Percentiles rank a stretch among this genome's conserved stretches.
These are phyloP conservation scores for Linum lewisii DNA, from an alignment of 345 rosid species.

Conservation along the genomic window DNA sequence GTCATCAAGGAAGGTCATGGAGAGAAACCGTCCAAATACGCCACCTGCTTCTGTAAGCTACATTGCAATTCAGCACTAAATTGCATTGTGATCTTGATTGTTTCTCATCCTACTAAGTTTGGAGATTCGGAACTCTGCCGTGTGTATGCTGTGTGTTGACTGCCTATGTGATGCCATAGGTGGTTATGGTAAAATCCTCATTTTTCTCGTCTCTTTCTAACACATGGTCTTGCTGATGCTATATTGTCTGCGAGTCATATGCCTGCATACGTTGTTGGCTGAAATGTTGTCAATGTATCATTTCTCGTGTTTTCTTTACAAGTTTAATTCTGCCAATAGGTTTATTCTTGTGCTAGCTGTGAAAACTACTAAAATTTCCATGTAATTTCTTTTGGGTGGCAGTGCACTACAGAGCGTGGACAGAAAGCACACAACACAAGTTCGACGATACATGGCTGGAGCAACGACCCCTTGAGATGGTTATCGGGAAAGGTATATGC, in stretches of 20 bases:
- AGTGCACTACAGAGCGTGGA: slow-evolving; percentile 92
- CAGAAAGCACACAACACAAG: slow-evolving; percentile 66
- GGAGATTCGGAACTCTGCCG: too few relatives aligned
- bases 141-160: too few relatives aligned
- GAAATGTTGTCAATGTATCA: too few relatives aligned
- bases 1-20: slow-evolving; percentile 88
- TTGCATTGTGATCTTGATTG: not conserved
- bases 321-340: not conserved
- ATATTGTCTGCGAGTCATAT: too few relatives aligned
- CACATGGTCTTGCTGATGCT: too few relatives aligned
- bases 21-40: slow-evolving; percentile 76
- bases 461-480: slow-evolving; percentile 70
- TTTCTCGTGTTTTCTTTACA: too few relatives aligned
- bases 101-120: not conserved
- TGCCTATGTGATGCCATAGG: too few relatives aligned
- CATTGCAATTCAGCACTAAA: not conserved
- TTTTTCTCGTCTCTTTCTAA: too few relatives aligned
- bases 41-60: slow-evolving; percentile 81
- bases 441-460: slow-evolving; percentile 91
- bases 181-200: too few relatives aligned
- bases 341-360: not conserved
- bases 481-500: slow-evolving; percentile 69
- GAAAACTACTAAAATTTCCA: slow-evolving; percentile 2
- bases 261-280: too few relatives aligned
- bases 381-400: slow-evolving; percentile 15